These are phyloP conservation scores for Rhizopogon parksii DNA, from an alignment of 1,284 basidiomycete species.

Conservation along the genomic window DNA sequence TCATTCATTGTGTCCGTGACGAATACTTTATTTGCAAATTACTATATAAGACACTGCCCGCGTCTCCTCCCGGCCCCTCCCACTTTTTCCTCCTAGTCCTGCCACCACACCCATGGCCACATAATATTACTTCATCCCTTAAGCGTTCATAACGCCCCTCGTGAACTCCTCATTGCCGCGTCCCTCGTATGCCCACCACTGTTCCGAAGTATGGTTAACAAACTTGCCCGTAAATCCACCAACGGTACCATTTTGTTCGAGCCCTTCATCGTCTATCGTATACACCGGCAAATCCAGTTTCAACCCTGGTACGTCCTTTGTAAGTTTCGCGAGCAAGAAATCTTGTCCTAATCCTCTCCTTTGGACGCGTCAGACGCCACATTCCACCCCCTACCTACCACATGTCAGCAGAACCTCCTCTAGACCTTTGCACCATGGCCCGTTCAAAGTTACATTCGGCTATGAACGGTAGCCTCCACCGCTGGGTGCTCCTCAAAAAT, in stretches of 20 bases:
- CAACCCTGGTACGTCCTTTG: slow-evolving; percentile 16
- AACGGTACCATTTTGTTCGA: slow-evolving; percentile 80
- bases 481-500: slow-evolving; percentile 82
- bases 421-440: slow-evolving; percentile 54
- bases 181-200: slow-evolving; percentile 30
- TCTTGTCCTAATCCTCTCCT: background rate
- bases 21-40: slow-evolving; percentile 25
- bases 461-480: slow-evolving; percentile 61
- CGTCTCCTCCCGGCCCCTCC: slow-evolving; percentile 5
- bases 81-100: slow-evolving; percentile 21
- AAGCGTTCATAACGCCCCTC: slow-evolving; percentile 12
- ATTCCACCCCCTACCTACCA: slow-evolving; percentile 15
- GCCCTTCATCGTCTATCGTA: slow-evolving; percentile 78
- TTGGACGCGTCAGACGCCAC: slow-evolving; percentile 16
- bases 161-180: slow-evolving; percentile 19
- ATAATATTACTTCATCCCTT: slow-evolving; percentile 30
- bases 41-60: slow-evolving; percentile 24
- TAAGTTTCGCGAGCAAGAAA: background rate
- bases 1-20: slow-evolving; percentile 7
- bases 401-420: slow-evolving; percentile 42
- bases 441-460: slow-evolving; percentile 67
- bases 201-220: slow-evolving; percentile 71
- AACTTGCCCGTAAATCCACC: slow-evolving; percentile 68
- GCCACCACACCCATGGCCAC: slow-evolving; percentile 38
- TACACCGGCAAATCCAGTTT: slow-evolving; percentile 48